phyloP scores from a whole-genome alignment of 2,329 filamentous ascomycete genomes.

The Colletotrichum viniferum region DNA sequence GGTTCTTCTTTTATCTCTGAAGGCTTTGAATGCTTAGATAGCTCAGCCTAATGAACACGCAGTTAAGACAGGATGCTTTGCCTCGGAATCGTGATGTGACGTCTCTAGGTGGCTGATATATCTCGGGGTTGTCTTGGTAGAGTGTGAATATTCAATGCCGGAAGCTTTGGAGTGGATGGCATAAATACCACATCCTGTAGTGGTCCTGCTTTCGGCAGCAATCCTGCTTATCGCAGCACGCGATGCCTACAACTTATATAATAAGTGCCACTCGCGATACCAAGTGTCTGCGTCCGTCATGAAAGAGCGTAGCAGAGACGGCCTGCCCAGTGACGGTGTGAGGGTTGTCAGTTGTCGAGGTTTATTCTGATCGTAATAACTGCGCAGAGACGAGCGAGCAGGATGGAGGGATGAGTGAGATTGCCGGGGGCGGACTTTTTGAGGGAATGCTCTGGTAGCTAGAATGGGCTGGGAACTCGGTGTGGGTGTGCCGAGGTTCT shows the following conservation, averaged over 20 bases:
- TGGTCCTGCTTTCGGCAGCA: no score
- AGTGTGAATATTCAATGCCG: no score
- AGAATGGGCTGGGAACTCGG: neutral
- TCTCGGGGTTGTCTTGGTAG: no score
- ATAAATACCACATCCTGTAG: neutral
- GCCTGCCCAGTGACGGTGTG: neutral
- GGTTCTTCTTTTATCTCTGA: neutral
- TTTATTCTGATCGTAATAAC: neutral
- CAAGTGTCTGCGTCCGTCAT: neutral
- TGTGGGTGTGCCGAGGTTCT: neutral
- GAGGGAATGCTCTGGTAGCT: neutral
- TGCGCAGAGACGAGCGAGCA: fast-evolving
- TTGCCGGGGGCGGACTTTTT: fast-evolving
- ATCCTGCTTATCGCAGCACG: fast-evolving
- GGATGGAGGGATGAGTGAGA: fast-evolving
- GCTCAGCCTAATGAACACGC: conserved; percentile 21
- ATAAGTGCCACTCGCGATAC: neutral
- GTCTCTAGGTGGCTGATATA: neutral
- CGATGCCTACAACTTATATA: fast-evolving
- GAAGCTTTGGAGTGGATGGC: no score
- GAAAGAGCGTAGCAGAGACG: neutral
- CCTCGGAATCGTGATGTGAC: neutral
- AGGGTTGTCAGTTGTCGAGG: neutral
- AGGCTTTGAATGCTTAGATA: conserved; percentile 25
- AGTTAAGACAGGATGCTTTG: neutral